These are phyloP conservation scores for Yamadazyma dushanensis DNA, from an alignment of 1,139 yeast species.

Conservation along the genomic window DNA sequence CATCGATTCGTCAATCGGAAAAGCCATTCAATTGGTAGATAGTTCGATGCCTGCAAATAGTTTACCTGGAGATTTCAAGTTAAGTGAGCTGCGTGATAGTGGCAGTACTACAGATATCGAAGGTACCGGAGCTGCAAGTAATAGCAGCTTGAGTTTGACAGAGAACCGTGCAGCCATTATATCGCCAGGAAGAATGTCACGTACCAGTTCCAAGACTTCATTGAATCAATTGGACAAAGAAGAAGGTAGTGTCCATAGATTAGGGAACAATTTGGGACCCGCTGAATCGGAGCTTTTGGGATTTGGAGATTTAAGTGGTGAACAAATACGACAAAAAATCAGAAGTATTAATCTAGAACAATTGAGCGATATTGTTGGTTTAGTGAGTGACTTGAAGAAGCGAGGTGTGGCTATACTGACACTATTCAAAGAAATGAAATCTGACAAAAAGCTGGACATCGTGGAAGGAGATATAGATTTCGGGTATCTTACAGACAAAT, in stretches of 20 bases:
- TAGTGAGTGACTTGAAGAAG: constrained; percentile 49
- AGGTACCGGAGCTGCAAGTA: constrained; percentile 5
- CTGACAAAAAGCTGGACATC: constrained; percentile 3
- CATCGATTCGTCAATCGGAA: constrained; percentile 68
- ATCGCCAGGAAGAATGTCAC: constrained; percentile 29
- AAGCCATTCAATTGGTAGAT: constrained; percentile 57
- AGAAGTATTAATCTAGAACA: constrained; percentile 48
- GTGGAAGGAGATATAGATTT: constrained; percentile 15
- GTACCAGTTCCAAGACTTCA: constrained; percentile 38
- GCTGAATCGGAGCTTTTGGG: constrained; percentile 11
- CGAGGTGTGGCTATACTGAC: constrained; percentile 54
- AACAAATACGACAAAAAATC: constrained; percentile 52
- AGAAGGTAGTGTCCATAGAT: constrained; percentile 43
- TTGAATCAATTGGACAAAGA: constrained; percentile 36
- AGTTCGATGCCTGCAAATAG: constrained; percentile 27
- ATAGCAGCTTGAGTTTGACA: constrained; percentile 6
- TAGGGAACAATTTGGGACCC: constrained; percentile 27
- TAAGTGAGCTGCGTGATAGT: constrained; percentile 13
- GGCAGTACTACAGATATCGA: constrained; percentile 9
- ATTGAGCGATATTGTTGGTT: constrained; percentile 50
- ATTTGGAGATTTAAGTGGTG: constrained; percentile 41
- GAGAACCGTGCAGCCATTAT: constrained; percentile 3
- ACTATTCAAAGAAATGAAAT: constrained; percentile 34
- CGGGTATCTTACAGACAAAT: constrained; percentile 15
- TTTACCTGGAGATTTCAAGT: constrained; percentile 9